Conservation (phyloP, 768 basidiomycete species). For the Pleurotus salmoneostramineus region DNA sequence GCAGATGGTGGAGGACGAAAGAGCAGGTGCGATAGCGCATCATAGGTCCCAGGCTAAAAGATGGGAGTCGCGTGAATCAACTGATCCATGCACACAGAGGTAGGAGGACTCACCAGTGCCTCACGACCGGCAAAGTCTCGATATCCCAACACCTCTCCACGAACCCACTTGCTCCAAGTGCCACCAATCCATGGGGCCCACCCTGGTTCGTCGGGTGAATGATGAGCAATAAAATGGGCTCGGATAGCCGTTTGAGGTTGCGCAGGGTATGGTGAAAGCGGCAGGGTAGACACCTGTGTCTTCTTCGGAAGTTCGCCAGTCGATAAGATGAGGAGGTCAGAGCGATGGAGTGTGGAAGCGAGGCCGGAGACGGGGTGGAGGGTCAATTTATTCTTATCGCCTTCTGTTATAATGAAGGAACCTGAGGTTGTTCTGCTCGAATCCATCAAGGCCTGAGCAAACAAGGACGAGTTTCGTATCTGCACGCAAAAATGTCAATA, state of each 20-base stretch:
- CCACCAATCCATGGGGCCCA: conserved; percentile 53
- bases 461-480: conserved; percentile 18
- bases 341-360: conserved; percentile 53
- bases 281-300: conserved; percentile 37
- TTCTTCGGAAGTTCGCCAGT: conserved; percentile 12
- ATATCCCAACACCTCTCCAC: conserved; percentile 52
- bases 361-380: conserved; percentile 38
- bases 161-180: conserved; percentile 50
- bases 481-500: background rate
- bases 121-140: conserved; percentile 56
- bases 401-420: conserved; percentile 41
- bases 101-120: conserved; percentile 36
- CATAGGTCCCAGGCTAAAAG: conserved; percentile 62
- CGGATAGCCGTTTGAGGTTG: conserved; percentile 39
- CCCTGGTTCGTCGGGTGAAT: conserved; percentile 29
- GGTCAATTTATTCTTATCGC: conserved; percentile 15
- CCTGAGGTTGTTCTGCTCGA: conserved; percentile 24
- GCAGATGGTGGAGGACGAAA: conserved; percentile 52
- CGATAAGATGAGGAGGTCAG: conserved; percentile 51
- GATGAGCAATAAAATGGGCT: conserved; percentile 51
- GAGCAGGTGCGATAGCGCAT: conserved; percentile 53
- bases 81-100: background rate
- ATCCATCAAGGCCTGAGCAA: conserved; percentile 26
- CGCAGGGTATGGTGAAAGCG: conserved; percentile 62
- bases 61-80: background rate